phyloP scores from a whole-genome alignment of 768 basidiomycete genomes.

The Rubroboletus satanas region DNA sequence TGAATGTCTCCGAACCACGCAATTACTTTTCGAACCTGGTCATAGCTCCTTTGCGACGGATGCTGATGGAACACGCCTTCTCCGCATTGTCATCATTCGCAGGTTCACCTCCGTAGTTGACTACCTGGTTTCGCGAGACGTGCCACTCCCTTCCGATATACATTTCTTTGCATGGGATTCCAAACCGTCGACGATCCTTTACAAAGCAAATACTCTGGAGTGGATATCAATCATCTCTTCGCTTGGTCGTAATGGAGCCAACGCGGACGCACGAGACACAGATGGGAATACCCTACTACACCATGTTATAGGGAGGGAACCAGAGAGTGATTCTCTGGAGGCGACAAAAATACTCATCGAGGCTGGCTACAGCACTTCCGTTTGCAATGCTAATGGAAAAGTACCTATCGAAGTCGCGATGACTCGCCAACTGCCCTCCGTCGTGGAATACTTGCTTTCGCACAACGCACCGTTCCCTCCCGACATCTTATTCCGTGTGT shows the following conservation, averaged over 20 bases:
- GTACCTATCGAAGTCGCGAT: neutral
- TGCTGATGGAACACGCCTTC: neutral
- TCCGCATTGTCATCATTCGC: neutral
- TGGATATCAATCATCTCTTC: neutral
- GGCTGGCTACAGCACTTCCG: neutral
- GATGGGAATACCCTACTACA: neutral
- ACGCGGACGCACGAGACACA: neutral
- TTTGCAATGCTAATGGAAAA: neutral
- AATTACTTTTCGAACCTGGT: neutral
- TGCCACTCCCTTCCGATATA: neutral
- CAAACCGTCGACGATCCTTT: too few species aligned
- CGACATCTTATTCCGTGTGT: neutral
- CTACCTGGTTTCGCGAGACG: neutral
- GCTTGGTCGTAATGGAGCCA: neutral
- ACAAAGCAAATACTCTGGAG: rapidly evolving
- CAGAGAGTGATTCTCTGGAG: neutral
- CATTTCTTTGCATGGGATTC: neutral
- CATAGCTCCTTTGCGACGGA: neutral
- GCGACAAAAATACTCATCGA: neutral
- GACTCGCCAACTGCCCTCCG: rapidly evolving
- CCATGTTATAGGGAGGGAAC: neutral
- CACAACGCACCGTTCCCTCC: neutral
- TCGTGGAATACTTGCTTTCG: neutral
- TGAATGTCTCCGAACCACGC: neutral
- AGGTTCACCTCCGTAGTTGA: neutral